phyloP scores from a whole-genome alignment of 768 basidiomycete genomes.

The Tulasnella calospora region DNA sequence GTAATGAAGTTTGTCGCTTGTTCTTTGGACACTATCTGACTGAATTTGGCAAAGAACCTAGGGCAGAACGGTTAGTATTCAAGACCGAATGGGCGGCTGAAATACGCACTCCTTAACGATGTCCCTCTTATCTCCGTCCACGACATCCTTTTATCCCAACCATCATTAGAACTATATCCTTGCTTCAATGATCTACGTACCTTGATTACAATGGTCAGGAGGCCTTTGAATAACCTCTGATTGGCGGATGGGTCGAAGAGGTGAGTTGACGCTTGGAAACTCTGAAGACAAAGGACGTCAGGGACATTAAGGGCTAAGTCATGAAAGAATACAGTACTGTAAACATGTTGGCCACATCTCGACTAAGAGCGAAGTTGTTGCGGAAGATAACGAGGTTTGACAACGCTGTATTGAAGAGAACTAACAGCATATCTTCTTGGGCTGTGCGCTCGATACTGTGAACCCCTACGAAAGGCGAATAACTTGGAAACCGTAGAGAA shows the following conservation, averaged over 20 bases:
- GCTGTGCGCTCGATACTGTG: slow-evolving; percentile 60
- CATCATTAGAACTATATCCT: background rate
- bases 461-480: slow-evolving; percentile 40
- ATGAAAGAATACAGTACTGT: slow-evolving; percentile 40
- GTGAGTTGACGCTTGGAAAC: slow-evolving; percentile 32
- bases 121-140: slow-evolving; percentile 56
- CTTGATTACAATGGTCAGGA: slow-evolving; percentile 60
- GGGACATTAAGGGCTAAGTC: slow-evolving; percentile 41
- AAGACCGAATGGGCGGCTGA: background rate
- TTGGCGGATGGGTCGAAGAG: slow-evolving; percentile 57
- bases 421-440: slow-evolving; percentile 59
- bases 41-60: slow-evolving; percentile 55
- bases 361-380: slow-evolving; percentile 59
- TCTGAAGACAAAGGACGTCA: slow-evolving; percentile 13
- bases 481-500: background rate
- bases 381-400: slow-evolving; percentile 61
- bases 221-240: slow-evolving; percentile 55
- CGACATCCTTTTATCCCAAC: slow-evolving; percentile 48
- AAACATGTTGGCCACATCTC: slow-evolving; percentile 57
- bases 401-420: slow-evolving; percentile 60
- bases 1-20: slow-evolving; percentile 60
- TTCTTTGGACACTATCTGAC: slow-evolving; percentile 58
- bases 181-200: slow-evolving; percentile 32
- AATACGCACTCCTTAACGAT: slow-evolving; percentile 52
- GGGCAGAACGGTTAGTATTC: background rate